Evolutionary conservation across 768 basidiomycete species (phyloP).

Genomic region (Tricholoma sp.): DNA sequence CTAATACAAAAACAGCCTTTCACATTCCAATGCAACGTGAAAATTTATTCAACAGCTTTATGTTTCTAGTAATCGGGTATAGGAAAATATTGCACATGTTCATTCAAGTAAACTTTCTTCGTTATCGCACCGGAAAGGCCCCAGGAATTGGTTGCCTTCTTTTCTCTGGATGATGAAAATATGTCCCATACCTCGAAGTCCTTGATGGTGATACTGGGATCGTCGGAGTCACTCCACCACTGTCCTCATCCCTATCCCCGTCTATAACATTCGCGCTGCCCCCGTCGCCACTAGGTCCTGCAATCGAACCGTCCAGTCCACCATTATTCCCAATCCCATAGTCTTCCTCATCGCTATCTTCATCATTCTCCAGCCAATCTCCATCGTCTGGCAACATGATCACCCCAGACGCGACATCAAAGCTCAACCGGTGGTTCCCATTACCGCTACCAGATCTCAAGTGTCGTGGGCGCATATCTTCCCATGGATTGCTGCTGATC

Average conservation of each 20-base stretch:
- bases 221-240: constrained; percentile 9
- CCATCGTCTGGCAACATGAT: constrained; percentile 80
- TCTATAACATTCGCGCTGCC: constrained; percentile 20
- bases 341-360: constrained; percentile 40
- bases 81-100: neutral
- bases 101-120: neutral
- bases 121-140: constrained; percentile 41
- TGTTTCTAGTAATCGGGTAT: neutral
- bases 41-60: neutral
- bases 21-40: constrained; percentile 7
- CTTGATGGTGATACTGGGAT: constrained; percentile 32
- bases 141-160: constrained; percentile 55
- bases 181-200: constrained; percentile 65
- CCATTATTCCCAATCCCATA: constrained; percentile 33
- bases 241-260: constrained; percentile 12
- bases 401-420: constrained; percentile 81
- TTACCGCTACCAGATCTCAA: constrained; percentile 15
- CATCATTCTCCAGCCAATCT: constrained; percentile 56
- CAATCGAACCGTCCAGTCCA: constrained; percentile 25
- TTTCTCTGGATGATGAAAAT: constrained; percentile 83
- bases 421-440: constrained; percentile 66
- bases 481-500: constrained; percentile 54
- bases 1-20: neutral
- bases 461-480: constrained; percentile 36
- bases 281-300: constrained; percentile 17